Percentiles rank a stretch among this genome's conserved stretches.
phyloP scores from a whole-genome alignment of 2,329 filamentous ascomycete genomes.

The Epichloe sylvatica region DNA sequence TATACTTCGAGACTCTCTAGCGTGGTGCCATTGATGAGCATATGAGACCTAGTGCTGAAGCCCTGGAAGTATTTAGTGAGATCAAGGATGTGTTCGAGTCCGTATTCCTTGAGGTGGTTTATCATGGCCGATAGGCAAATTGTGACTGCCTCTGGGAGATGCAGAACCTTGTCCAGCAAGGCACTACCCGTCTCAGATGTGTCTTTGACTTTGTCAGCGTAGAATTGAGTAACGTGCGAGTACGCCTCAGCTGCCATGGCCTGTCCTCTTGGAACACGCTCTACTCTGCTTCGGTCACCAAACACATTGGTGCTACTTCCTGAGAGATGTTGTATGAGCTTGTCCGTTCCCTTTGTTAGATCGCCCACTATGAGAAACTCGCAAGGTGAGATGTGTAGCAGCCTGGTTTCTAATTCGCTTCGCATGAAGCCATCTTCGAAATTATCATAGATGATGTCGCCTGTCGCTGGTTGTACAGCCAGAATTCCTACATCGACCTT shows the following conservation, averaged over 20 bases:
- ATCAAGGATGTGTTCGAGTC: constrained; percentile 87
- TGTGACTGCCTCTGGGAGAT: constrained; percentile 71
- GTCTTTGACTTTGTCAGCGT: constrained; percentile 68
- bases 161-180: constrained; percentile 74
- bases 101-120: constrained; percentile 78
- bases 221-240: constrained; percentile 84
- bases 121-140: constrained; percentile 96
- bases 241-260: constrained; percentile 74
- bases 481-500: constrained; percentile 85
- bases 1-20: constrained; percentile 91
- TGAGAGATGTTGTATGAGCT: constrained; percentile 78
- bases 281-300: constrained; percentile 76
- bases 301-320: constrained; percentile 85
- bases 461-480: constrained; percentile 88
- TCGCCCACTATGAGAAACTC: constrained; percentile 90
- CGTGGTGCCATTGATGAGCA: constrained; percentile 92
- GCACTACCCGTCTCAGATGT: constrained; percentile 42
- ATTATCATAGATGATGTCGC: constrained; percentile 87
- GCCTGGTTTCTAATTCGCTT: constrained; percentile 85
- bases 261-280: constrained; percentile 60
- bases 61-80: constrained; percentile 94
- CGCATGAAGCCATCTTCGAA: constrained; percentile 98
- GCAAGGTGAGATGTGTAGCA: constrained; percentile 89
- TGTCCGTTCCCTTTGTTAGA: constrained; percentile 80
- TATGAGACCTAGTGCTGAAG: constrained; percentile 86